Conservation (phyloP, 2,329 filamentous ascomycete genomes). For the Colletotrichum cuscutae region DNA sequence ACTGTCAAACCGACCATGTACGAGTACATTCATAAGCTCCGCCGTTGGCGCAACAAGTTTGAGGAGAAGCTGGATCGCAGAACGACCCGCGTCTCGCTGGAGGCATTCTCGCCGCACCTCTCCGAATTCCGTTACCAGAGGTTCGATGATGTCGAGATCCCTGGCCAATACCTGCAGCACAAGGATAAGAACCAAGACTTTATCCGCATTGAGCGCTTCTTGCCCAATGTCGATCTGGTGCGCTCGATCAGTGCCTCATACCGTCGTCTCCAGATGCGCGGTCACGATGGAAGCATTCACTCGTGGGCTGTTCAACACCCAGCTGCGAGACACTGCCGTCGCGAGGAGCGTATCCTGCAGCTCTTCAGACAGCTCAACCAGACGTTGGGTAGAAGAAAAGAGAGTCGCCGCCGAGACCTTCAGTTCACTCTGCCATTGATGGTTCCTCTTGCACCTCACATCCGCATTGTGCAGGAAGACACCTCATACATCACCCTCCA, state of each 20-base stretch:
- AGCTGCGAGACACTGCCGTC: constrained; percentile 87
- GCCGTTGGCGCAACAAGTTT: constrained; percentile 96
- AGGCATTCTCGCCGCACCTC: constrained; percentile 88
- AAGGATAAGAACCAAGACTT: constrained; percentile 99
- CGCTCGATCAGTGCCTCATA: constrained; percentile 92
- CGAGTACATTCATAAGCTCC: constrained; percentile 97
- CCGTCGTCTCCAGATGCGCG: constrained; percentile 92
- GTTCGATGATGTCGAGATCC: constrained; percentile 98
- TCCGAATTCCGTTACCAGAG: constrained; percentile 98
- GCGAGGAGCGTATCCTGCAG: constrained; percentile 95
- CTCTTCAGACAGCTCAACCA: constrained; percentile 98
- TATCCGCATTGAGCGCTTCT: constrained; percentile 94
- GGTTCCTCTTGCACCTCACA: constrained; percentile 93
- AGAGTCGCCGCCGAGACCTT: constrained; percentile 90
- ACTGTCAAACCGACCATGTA: constrained; percentile 95
- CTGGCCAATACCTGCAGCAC: constrained; percentile 95
- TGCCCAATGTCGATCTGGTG: constrained; percentile 93
- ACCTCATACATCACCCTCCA: constrained; percentile 93
- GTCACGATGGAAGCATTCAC: constrained; percentile 97
- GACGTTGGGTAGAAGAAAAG: constrained; percentile 90
- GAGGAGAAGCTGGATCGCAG: constrained; percentile 96
- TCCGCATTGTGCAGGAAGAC: constrained; percentile 96
- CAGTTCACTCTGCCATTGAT: constrained; percentile 97
- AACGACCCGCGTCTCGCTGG: constrained; percentile 77
- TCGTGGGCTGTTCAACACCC: constrained; percentile 97